phyloP scores from a whole-genome alignment of 2,329 filamentous ascomycete species.

The Endothia cerciana region DNA sequence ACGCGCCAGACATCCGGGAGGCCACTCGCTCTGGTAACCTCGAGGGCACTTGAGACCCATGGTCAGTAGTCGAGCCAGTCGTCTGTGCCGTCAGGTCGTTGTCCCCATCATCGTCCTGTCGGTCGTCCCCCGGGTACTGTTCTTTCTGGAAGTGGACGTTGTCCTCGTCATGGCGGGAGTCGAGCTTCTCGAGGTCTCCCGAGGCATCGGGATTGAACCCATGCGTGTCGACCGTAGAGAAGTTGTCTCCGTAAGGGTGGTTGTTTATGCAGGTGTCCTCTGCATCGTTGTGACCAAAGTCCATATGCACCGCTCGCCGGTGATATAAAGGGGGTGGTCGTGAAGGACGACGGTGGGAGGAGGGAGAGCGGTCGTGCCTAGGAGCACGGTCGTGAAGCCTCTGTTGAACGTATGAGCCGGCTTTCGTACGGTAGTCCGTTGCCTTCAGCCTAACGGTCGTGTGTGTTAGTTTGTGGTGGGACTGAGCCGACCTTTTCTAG shows the following conservation, averaged over 20 bases:
- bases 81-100: constrained; percentile 18
- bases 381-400: constrained; percentile 1
- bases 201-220: constrained; percentile 25
- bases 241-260: constrained; percentile 29
- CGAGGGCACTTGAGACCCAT: constrained; percentile 16
- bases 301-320: constrained; percentile 35
- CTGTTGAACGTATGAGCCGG: constrained; percentile 9
- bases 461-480: constrained; percentile 14
- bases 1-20: constrained; percentile 29
- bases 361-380: background rate
- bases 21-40: constrained; percentile 24
- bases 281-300: constrained; percentile 37
- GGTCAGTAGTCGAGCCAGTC: constrained; percentile 5
- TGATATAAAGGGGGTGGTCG: constrained; percentile 4
- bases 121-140: constrained; percentile 5
- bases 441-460: background rate
- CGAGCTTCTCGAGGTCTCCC: constrained; percentile 27
- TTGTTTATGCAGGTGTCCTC: constrained; percentile 48
- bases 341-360: background rate
- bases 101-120: background rate
- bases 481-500: constrained; percentile 21
- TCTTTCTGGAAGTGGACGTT: constrained; percentile 22
- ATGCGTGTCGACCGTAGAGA: constrained; percentile 18
- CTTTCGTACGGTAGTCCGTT: background rate
- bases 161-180: constrained; percentile 26